Evolutionary conservation across 2,329 filamentous ascomycete species (phyloP), one percentile per base, ranked within the genome.

Genomic region (Beauveria bassiana): DNA sequence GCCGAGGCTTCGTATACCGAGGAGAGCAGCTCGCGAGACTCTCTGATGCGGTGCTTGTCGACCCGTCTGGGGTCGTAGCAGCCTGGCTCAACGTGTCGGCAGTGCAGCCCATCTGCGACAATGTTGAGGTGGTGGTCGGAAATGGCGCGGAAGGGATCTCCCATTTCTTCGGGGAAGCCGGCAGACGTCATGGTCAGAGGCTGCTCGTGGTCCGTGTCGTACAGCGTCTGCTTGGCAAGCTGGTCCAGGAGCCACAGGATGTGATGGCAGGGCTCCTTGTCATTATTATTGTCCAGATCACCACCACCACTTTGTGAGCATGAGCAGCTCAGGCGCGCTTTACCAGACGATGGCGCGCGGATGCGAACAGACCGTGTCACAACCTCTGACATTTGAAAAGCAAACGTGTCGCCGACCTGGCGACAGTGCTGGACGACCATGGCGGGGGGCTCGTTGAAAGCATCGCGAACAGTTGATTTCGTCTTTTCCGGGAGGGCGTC

Each of bases 331-430:
- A 82, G 75, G 1, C 67, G 68, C 2, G 78, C 71, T 53, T 73
- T 75, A 40, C 68, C 74, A 63, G 76, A 77, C 34, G 69, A 69
- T 0, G 73, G 68, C 2, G 74, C 72, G 2, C 78, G 77, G 34
- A 82, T 80, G 46, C 81, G 77, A 47, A 85, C 74, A 20, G 79
- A 80, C 12, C 79, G 77, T 16, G 80, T 80, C 28, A 81, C 79
- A 2, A 79, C 71, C 68, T 85, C 82, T 4, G 79, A 80, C 72
- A 85, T 77, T 66, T 83, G 77, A 63, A 85, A 85, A 53, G 81
- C 79, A 61, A 81, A 83, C 22, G 80, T 78, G 63, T 79, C 67
- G 26, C 77, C 74, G 49, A 78, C 74, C 46, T 77, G 73, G 24
- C 78, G 76, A 62, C 81, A 84, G 60, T 76, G 76, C 65, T 82